Evolutionary conservation across 805 yeast species (phyloP), one percentile per base, ranked within the genome.

Genomic region (Saccharomycodes ludwigii): DNA sequence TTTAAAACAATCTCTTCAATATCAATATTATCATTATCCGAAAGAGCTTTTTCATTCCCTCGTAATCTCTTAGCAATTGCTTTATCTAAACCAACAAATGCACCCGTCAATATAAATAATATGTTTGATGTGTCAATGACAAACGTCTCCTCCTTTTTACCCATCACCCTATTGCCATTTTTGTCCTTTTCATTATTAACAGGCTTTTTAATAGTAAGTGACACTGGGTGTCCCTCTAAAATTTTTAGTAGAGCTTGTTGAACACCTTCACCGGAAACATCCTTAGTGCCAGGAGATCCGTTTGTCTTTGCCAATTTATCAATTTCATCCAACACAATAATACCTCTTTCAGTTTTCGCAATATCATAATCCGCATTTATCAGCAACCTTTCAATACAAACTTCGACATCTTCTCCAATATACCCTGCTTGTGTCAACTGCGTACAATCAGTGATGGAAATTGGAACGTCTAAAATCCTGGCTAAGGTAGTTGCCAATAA

Each of bases 181-280:
- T 39, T 37, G 34, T 40, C 47, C 23, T 35, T 36, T 23, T 40
- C 42, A 13, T 35, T 40, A 29, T 54, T 58, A 1, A 59, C 50
- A 4, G 66, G 66, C 31, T 54, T 57, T 43, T 68, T 64, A 2
- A 66, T 64, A 18, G 59, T 59, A n/a, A 66, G 51, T 33, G 63
- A 65, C 3, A 72, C 66, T 9, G 54, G 59, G 13, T 73, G 65
- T 2, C 79, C 79, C 43, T 72, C 79, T 22, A 72, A 59, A 28
- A 72, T 54, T 41, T 73, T 73, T 39, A 72, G 43, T 10, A 72
- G 45, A 0, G 76, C 69, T 41, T 72, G 78, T 40, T 72, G 79
- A 12, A 73, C 78, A 30, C 79, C 78, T 48, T 73, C 78, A 6
- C 79, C 79, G 1, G 76, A 59, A 2, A 72, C 73, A 46, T 72